phyloP scores from a whole-genome alignment of 73 alveolate species.

The Diophrys sp. region DNA sequence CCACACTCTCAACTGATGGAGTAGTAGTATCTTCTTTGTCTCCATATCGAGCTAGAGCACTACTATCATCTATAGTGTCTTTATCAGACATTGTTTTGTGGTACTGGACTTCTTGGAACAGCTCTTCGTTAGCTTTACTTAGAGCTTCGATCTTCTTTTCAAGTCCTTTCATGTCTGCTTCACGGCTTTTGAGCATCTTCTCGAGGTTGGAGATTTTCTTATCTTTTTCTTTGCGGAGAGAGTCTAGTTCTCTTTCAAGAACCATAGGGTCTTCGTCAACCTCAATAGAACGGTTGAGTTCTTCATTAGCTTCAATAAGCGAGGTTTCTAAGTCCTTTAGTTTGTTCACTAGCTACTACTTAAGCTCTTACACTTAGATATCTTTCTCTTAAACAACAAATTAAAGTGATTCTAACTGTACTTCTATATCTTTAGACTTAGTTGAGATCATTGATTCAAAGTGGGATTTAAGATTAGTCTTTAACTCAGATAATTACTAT shows the following conservation, averaged over 20 bases:
- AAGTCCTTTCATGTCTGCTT: neutral
- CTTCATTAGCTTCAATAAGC: constrained; percentile 9
- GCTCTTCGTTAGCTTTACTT: neutral
- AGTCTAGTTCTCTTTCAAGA: neutral
- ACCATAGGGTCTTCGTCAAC: neutral
- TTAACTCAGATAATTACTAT: neutral
- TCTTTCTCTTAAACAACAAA: neutral
- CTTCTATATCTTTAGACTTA: neutral
- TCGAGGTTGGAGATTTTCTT: neutral
- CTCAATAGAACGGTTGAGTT: constrained; percentile 2
- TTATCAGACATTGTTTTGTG: neutral
- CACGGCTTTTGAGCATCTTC: neutral
- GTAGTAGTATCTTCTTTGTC: neutral
- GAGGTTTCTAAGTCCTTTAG: neutral
- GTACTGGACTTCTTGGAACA: neutral
- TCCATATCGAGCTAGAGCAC: neutral
- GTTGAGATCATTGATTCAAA: neutral
- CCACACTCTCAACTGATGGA: neutral
- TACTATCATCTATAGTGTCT: neutral
- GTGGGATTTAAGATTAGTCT: neutral
- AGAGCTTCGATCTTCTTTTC: neutral
- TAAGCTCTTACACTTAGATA: neutral
- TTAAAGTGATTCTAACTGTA: neutral
- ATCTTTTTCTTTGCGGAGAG: neutral
- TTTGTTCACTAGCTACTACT: neutral